phyloP scores from a whole-genome alignment of 805 yeast species.

The Barnettozyma sp. region DNA sequence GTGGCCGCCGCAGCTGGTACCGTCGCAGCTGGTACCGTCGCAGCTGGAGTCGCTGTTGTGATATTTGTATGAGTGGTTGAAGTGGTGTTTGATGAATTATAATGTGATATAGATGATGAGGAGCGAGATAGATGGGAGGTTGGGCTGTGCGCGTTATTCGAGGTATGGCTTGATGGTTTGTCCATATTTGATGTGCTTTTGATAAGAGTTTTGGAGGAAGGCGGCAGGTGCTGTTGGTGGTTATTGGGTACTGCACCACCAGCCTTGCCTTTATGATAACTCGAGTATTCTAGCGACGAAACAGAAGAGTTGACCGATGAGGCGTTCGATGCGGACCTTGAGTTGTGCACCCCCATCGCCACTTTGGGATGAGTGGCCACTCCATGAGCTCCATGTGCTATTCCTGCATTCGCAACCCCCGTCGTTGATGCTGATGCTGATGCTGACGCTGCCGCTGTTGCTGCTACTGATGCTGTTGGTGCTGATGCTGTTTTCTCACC shows the following conservation, averaged over 20 bases:
- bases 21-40: too few species aligned
- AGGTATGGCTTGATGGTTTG: neutral
- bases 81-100: conserved; percentile 3
- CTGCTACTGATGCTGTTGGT: neutral
- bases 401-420: too few species aligned
- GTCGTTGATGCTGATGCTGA: too few species aligned
- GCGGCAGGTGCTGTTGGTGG: conserved; percentile 16
- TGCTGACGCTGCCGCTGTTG: too few species aligned
- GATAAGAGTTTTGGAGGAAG: conserved; percentile 7
- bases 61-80: too few species aligned
- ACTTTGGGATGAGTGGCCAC: too few species aligned
- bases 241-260: conserved; percentile 7
- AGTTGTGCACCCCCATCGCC: too few species aligned
- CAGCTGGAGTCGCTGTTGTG: too few species aligned
- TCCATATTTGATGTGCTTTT: too few species aligned
- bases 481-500: conserved; percentile 7
- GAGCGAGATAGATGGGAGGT: conserved; percentile 18
- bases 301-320: conserved; percentile 13
- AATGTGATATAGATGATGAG: conserved; percentile 18
- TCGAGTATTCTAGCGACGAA: conserved; percentile 5
- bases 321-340: conserved; percentile 8
- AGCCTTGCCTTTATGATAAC: conserved; percentile 5
- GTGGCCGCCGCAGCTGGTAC: conserved; percentile 2
- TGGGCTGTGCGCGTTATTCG: conserved; percentile 9
- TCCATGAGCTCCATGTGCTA: too few species aligned